Evolutionary conservation across 1,284 basidiomycete species (phyloP).

Genomic region (Puccinia coronata): DNA sequence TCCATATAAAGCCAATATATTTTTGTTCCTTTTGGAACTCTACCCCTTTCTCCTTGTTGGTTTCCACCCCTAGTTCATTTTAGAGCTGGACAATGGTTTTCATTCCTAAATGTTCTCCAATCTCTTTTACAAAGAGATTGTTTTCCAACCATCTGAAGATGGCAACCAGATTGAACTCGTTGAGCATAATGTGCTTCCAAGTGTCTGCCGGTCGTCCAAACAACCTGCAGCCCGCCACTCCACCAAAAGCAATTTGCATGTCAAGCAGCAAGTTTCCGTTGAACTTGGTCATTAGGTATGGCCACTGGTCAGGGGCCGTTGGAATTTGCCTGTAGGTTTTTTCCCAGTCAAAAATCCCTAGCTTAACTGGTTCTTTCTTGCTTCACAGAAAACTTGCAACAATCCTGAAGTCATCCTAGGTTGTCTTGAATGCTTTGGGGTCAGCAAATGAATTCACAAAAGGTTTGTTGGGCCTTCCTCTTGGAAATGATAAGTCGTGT

Average conservation of each 20-base stretch:
- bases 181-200: neutral
- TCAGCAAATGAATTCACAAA: conserved; percentile 16
- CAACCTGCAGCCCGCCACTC: neutral
- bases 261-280: too few relatives aligned
- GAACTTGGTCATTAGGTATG: neutral
- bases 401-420: conserved; percentile 11
- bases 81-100: neutral
- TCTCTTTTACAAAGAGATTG: neutral
- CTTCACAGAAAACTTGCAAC: neutral
- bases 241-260: neutral
- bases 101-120: neutral
- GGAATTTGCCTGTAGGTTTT: neutral
- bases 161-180: neutral
- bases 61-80: neutral
- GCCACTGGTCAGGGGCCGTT: conserved; percentile 1
- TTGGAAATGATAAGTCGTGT: neutral
- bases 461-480: neutral
- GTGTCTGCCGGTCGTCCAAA: conserved; percentile 3
- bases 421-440: neutral
- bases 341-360: conserved; percentile 12
- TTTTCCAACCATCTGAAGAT: neutral
- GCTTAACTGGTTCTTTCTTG: neutral
- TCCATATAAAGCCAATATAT: neutral
- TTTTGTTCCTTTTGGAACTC: neutral
- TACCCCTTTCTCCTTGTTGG: neutral